Conservation (phyloP, 2,329 filamentous ascomycete genomes). For the Colletotrichum sp. region DNA sequence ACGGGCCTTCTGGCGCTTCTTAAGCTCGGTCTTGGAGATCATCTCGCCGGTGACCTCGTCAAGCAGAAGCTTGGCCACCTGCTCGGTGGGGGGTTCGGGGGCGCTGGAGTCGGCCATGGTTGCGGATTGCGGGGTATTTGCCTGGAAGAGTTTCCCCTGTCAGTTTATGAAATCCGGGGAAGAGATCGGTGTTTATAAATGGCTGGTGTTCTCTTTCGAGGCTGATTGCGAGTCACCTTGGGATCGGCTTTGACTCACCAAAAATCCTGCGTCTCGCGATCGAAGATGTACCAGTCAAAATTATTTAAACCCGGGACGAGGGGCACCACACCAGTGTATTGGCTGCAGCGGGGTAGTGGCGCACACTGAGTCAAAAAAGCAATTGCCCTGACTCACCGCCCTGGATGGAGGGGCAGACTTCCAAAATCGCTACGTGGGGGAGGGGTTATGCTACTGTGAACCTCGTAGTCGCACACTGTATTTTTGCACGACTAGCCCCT, state of each 20-base stretch:
- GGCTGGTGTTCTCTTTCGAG: not conserved
- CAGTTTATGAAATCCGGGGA: not conserved
- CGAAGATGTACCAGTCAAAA: conserved; percentile 10
- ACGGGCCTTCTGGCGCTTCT: conserved; percentile 93
- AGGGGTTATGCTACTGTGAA: not conserved
- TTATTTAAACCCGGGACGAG: conserved; percentile 8
- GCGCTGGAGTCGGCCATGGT: conserved; percentile 32
- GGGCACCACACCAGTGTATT: conserved; percentile 17
- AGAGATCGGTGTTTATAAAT: not conserved
- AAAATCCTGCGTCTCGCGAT: conserved; percentile 9
- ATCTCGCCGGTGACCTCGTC: conserved; percentile 94
- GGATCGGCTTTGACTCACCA: conserved; percentile 3
- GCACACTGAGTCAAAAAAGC: conserved; percentile 11
- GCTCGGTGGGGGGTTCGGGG: conserved; percentile 50
- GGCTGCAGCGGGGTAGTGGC: conserved; percentile 17
- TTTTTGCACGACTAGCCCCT: not conserved
- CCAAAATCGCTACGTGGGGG: not conserved
- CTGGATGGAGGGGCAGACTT: conserved; percentile 16
- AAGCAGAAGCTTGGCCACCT: conserved; percentile 76
- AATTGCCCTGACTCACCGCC: conserved; percentile 21
- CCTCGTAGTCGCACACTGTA: not conserved
- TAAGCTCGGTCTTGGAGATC: conserved; percentile 85
- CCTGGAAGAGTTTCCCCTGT: not conserved
- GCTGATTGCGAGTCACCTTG: not conserved
- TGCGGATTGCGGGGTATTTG: conserved; percentile 4